Conservation (phyloP, 805 yeast species). For the Starmerella khaoyaiensis region DNA sequence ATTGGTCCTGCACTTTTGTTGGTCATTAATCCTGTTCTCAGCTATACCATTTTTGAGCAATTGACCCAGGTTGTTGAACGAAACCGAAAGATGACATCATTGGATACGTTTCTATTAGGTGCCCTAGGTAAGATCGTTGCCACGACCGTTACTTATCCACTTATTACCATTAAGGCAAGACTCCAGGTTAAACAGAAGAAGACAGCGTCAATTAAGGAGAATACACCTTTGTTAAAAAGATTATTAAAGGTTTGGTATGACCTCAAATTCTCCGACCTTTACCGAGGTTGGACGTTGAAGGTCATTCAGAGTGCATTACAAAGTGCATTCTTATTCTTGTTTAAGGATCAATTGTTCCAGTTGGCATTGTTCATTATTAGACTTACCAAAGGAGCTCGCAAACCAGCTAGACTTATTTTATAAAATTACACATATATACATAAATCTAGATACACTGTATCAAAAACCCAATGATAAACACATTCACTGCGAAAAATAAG, state of each 20-base stretch:
- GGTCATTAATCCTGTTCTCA: slow-evolving; percentile 80
- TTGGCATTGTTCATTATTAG: slow-evolving; percentile 45
- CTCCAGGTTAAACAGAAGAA: slow-evolving; percentile 44
- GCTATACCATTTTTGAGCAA: slow-evolving; percentile 85
- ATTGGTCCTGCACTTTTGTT: slow-evolving; percentile 75
- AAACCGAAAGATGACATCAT: slow-evolving; percentile 40
- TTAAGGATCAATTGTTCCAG: slow-evolving; percentile 70
- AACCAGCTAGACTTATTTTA: not conserved
- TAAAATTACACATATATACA: not conserved
- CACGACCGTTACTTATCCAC: slow-evolving; percentile 82
- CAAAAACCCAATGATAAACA: slow-evolving; percentile 46
- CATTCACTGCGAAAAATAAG: slow-evolving; percentile 48
- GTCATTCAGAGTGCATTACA: slow-evolving; percentile 72
- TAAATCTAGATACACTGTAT: slow-evolving; percentile 32
- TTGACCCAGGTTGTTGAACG: slow-evolving; percentile 52
- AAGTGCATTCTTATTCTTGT: slow-evolving; percentile 80
- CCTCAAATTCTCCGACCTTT: slow-evolving; percentile 68
- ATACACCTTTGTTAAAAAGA: slow-evolving; percentile 23
- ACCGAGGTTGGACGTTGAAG: slow-evolving; percentile 70
- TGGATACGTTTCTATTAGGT: slow-evolving; percentile 74
- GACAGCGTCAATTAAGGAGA: slow-evolving; percentile 10
- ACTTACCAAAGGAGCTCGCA: slow-evolving; percentile 19
- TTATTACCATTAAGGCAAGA: slow-evolving; percentile 74
- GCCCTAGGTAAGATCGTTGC: slow-evolving; percentile 83
- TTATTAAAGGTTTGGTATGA: slow-evolving; percentile 45